These are phyloP conservation scores for Pseudomicrostroma phylloplanum DNA, from an alignment of 1,284 basidiomycete genomes.

Conservation along the genomic window DNA sequence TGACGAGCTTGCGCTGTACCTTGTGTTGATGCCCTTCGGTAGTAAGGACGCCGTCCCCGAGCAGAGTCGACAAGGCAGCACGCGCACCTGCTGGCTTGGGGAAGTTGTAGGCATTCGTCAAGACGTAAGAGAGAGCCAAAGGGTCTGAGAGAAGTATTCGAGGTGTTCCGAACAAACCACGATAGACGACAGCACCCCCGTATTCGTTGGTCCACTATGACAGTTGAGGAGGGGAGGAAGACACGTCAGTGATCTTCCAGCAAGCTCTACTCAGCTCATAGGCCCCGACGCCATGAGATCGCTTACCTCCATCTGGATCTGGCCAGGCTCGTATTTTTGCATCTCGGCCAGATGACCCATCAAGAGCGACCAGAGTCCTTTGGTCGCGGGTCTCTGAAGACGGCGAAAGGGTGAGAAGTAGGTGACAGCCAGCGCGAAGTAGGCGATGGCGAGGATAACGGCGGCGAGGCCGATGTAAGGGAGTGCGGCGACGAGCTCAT, in stretches of 20 bases:
- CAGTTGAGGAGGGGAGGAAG: neutral
- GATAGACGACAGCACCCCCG: conserved; percentile 1
- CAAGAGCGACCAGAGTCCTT: neutral
- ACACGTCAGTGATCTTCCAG: neutral
- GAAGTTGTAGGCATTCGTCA: conserved; percentile 2
- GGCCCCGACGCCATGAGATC: neutral
- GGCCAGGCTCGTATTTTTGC: conserved; percentile 4
- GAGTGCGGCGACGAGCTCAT: no score
- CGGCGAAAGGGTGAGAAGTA: neutral
- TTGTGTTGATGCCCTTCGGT: conserved; percentile 16
- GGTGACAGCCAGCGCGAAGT: neutral
- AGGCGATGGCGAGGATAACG: neutral
- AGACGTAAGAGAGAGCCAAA: neutral
- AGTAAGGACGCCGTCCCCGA: conserved; percentile 12
- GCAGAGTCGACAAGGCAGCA: conserved; percentile 1
- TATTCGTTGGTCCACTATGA: conserved; percentile 3
- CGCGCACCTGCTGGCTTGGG: conserved; percentile 5
- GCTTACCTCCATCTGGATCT: conserved; percentile 1
- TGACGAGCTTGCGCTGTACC: conserved; percentile 17
- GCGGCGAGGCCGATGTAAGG: no score
- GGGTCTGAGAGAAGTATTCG: conserved; percentile 4
- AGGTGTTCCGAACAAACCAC: neutral
- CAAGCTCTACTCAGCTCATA: no score
- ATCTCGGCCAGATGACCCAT: conserved; percentile 2
- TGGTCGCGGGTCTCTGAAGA: neutral